A percentile compares a stretch with the other conserved stretches of the same genome.
phyloP scores from a whole-genome alignment of 2,329 filamentous ascomycete species.

The Beauveria sp. region DNA sequence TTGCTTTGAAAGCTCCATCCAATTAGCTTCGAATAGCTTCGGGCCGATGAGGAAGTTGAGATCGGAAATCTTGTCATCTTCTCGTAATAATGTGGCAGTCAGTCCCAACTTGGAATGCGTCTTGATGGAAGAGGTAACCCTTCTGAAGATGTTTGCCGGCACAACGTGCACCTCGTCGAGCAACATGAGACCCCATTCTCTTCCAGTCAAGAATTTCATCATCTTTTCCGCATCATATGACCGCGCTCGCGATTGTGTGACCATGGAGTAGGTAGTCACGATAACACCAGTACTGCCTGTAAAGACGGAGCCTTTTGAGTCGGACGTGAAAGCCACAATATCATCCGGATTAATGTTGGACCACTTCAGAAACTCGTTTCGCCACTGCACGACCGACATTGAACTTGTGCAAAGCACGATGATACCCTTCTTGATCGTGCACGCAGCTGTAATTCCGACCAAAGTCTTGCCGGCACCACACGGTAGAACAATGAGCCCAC shows the following conservation, averaged over 20 bases:
- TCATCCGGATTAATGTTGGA: conserved; percentile 90
- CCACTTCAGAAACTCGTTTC: conserved; percentile 95
- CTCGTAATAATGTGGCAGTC: conserved; percentile 86
- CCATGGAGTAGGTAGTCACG: conserved; percentile 97
- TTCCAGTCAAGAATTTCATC: conserved; percentile 84
- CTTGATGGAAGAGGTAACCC: conserved; percentile 87
- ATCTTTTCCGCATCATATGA: conserved; percentile 94
- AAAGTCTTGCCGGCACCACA: conserved; percentile 96
- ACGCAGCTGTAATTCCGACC: conserved; percentile 95
- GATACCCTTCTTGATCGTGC: conserved; percentile 93
- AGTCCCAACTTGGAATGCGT: conserved; percentile 92
- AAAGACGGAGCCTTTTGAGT: conserved; percentile 74
- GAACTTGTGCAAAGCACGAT: conserved; percentile 94
- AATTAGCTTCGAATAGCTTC: conserved; percentile 96
- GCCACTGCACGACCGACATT: conserved; percentile 97
- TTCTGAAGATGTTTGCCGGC: conserved; percentile 90
- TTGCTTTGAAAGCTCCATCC: conserved; percentile 96
- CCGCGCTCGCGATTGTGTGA: conserved; percentile 80
- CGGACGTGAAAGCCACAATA: conserved; percentile 90
- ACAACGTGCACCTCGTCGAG: conserved; percentile 98
- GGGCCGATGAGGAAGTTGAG: conserved; percentile 96
- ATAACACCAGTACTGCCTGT: conserved; percentile 89
- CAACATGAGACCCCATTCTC: conserved; percentile 97
- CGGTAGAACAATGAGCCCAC: conserved; percentile 92
- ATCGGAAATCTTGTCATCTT: conserved; percentile 97